Base-by-base conservation (phyloP, 2,329 filamentous ascomycete species). In the Fusarium piperis region DNA sequence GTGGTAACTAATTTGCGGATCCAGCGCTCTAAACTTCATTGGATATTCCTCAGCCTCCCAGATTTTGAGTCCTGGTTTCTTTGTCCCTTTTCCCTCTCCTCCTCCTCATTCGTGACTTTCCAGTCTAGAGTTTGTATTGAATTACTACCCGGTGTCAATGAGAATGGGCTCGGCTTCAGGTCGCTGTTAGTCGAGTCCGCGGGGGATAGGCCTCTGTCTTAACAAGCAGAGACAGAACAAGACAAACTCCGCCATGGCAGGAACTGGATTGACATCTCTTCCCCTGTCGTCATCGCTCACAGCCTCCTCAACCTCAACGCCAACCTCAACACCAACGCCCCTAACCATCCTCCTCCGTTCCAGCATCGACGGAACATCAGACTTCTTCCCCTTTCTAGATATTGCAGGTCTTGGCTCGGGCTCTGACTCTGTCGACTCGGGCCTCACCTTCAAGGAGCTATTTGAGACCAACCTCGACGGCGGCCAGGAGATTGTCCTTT, bases 361-460 rank as follows among this genome's bases (percentile, higher is more conserved):
- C 53, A 72, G 68, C 61, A 76, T 82, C 15, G 77, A 78, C 20
- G 79, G 78, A 62, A 79, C 78, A 6, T 76, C 76, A 0, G 78
- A 80, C 72, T 82, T 82, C 71, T 82, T 79, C 62, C 81, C 81
- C 23, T 82, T 82, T 46, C 68, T 79, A 58, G 80, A 82, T 67
- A 78, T 82, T 35, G 78, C 75, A 36, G 68, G 70, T 59, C 73
- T 81, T 48, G 74, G 74, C 52, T 70, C 74, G n/a, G 72, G 70
- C 30, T 71, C 73, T 39, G 72, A 79, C 48, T 67, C 70, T 48
- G 69, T 72, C 51, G 73, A 79, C 55, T 77, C 74, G 11, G 66
- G 70, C 48, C 74, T 81, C 44, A 79, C 74, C 20, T 81, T 81
- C 61, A 77, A 77, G 64, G 73, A 79, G n/a, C 76, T 82, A 58